Conservation (phyloP, 75 land plant species). For the Pinus albicaulis region DNA sequence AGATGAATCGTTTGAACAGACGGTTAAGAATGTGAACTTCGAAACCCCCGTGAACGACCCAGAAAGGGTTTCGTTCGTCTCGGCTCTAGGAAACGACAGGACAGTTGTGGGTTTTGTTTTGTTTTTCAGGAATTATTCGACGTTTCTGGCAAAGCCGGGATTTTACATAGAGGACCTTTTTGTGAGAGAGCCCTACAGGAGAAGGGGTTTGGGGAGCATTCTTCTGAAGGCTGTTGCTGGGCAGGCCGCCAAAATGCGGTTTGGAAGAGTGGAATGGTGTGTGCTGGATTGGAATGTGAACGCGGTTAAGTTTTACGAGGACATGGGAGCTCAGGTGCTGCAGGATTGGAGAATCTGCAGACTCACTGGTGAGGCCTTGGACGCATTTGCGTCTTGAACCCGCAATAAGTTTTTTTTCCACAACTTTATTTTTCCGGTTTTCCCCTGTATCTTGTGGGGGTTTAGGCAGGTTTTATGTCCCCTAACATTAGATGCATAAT, state of each 20-base stretch:
- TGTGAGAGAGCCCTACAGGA: slow-evolving; percentile 79
- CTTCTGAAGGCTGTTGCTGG: slow-evolving; percentile 73
- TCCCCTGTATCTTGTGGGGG: not conserved
- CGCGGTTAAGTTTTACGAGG: slow-evolving; percentile 88
- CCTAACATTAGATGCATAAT: too few species aligned
- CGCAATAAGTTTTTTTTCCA: not conserved
- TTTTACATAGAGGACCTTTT: slow-evolving; percentile 88
- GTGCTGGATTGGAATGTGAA: slow-evolving; percentile 97
- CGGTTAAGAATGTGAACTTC: slow-evolving; percentile 23
- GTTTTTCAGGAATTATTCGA: slow-evolving; percentile 91
- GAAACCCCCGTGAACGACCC: slow-evolving; percentile 39
- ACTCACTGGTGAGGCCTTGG: slow-evolving; percentile 63
- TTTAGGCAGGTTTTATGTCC: not conserved
- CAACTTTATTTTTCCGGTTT: not conserved
- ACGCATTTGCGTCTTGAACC: slow-evolving; percentile 21
- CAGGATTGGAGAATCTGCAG: slow-evolving; percentile 85
- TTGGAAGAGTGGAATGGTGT: slow-evolving; percentile 92
- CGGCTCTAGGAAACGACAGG: slow-evolving; percentile 14
- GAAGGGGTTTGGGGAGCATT: slow-evolving; percentile 75
- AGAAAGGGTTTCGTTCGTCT: slow-evolving; percentile 30
- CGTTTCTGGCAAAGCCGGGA: slow-evolving; percentile 87
- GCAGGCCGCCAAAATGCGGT: slow-evolving; percentile 71
- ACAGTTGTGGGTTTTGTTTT: slow-evolving; percentile 76
- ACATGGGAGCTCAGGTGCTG: slow-evolving; percentile 65
- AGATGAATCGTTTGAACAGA: slow-evolving; percentile 14